Percentiles rank a stretch among this genome's conserved stretches.
Evolutionary conservation across 2,329 filamentous ascomycete genomes (phyloP).

Genomic region (Diplodia intermedia): DNA sequence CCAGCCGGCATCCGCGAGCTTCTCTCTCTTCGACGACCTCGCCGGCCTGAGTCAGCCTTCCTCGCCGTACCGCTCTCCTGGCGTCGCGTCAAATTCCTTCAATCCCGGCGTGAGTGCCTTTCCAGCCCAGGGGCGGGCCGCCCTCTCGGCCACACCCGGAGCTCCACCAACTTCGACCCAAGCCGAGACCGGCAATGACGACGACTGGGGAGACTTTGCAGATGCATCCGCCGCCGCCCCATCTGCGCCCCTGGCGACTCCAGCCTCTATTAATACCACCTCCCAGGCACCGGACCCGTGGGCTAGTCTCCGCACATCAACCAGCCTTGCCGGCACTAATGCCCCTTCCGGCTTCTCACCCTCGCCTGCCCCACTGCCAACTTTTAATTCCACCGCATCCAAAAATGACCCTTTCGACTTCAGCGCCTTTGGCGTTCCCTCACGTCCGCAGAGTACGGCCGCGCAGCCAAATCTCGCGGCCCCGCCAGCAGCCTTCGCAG

Average conservation of each 20-base stretch:
- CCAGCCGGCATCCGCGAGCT: conserved; percentile 37
- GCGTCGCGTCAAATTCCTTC: not conserved
- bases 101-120: conserved; percentile 15
- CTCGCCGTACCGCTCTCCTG: not conserved
- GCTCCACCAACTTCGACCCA: conserved; percentile 13
- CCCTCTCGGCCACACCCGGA: conserved; percentile 7
- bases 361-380: conserved; percentile 7
- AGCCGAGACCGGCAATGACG: conserved; percentile 38
- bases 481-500: not conserved
- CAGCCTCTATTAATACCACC: conserved; percentile 18
- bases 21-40: conserved; percentile 47
- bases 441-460: conserved; percentile 11
- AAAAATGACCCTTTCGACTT: conserved; percentile 30
- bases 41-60: conserved; percentile 16
- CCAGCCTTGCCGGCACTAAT: conserved; percentile 2
- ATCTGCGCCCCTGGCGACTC: conserved; percentile 21
- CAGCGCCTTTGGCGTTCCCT: conserved; percentile 26
- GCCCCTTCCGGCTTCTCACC: conserved; percentile 8
- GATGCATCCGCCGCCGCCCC: conserved; percentile 38
- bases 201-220: conserved; percentile 53
- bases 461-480: conserved; percentile 1
- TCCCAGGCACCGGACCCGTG: conserved; percentile 28
- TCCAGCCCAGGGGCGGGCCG: not conserved
- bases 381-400: conserved; percentile 6
- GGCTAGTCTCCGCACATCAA: conserved; percentile 29